Conservation (phyloP, 257 asterid species). For the Dorcoceras hygrometricum region DNA sequence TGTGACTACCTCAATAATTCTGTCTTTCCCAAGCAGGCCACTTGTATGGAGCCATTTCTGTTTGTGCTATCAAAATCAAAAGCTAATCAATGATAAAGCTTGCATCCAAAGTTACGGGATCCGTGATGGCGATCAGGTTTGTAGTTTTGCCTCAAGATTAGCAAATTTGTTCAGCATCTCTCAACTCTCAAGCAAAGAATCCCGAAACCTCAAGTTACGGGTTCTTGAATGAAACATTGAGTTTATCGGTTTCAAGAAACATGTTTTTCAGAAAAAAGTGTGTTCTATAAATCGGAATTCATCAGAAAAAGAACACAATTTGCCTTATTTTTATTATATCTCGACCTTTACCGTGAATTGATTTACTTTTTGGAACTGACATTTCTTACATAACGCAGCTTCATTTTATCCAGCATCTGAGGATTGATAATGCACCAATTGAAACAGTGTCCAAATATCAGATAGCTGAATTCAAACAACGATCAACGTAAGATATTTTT, state of each 20-base stretch:
- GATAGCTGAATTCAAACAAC: not conserved
- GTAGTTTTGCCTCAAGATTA: not conserved
- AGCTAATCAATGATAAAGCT: conserved; percentile 40
- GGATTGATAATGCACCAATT: not conserved
- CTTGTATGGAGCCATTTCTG: conserved; percentile 69
- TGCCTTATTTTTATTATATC: not conserved
- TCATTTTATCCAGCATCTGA: not conserved
- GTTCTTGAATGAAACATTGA: too few relatives aligned
- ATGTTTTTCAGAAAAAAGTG: not conserved
- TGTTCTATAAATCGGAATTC: not conserved
- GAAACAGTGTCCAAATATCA: not conserved
- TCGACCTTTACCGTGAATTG: not conserved
- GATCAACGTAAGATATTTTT: not conserved
- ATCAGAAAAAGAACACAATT: not conserved
- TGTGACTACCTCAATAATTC: too few relatives aligned
- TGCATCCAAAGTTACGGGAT: conserved; percentile 42
- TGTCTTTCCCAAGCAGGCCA: conserved; percentile 34
- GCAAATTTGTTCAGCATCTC: not conserved
- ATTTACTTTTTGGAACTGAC: not conserved
- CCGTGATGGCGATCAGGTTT: conserved; percentile 63
- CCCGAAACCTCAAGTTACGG: too few relatives aligned
- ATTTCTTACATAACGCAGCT: not conserved
- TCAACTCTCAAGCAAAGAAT: not conserved
- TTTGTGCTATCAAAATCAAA: conserved; percentile 43
- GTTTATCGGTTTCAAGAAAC: too few relatives aligned